phyloP scores from a whole-genome alignment of 2,329 filamentous ascomycete species.

The Biscogniauxia marginata region DNA sequence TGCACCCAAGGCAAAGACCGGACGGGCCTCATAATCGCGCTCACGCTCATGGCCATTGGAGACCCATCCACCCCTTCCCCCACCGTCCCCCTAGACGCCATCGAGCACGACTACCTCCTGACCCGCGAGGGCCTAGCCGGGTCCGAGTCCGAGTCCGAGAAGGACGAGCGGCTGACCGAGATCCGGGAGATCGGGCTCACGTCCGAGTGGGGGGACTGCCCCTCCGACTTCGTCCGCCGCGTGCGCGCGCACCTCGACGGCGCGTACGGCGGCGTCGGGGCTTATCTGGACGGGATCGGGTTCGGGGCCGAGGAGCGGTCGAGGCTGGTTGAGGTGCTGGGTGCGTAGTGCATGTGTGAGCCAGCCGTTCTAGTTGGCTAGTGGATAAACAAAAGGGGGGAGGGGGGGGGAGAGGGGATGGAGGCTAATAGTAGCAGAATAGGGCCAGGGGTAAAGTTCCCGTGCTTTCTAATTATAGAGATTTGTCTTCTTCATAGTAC shows the following conservation, averaged over 20 bases:
- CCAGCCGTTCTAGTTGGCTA: no score
- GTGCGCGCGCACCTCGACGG: constrained; percentile 57
- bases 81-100: constrained; percentile 53
- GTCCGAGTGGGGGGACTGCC: constrained; percentile 70
- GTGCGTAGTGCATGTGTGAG: constrained; percentile 34
- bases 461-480: no score
- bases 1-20: constrained; percentile 91
- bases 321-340: constrained; percentile 40
- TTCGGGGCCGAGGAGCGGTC: constrained; percentile 46
- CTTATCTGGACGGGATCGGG: constrained; percentile 65
- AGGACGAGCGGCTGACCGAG: constrained; percentile 63
- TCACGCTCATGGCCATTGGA: constrained; percentile 64
- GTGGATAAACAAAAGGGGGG: not conserved
- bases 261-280: constrained; percentile 63
- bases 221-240: constrained; percentile 59
- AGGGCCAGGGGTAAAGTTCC: no score
- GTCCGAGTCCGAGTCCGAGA: constrained; percentile 58
- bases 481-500: no score
- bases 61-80: no score
- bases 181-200: constrained; percentile 69
- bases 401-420: not conserved
- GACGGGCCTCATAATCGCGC: constrained; percentile 68
- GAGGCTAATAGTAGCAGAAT: no score
- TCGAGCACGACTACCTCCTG: constrained; percentile 70
- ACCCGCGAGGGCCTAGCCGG: no score